Evolutionary conservation across 2,329 filamentous ascomycete genomes (phyloP).

Genomic region (Hypoxylon sp.): DNA sequence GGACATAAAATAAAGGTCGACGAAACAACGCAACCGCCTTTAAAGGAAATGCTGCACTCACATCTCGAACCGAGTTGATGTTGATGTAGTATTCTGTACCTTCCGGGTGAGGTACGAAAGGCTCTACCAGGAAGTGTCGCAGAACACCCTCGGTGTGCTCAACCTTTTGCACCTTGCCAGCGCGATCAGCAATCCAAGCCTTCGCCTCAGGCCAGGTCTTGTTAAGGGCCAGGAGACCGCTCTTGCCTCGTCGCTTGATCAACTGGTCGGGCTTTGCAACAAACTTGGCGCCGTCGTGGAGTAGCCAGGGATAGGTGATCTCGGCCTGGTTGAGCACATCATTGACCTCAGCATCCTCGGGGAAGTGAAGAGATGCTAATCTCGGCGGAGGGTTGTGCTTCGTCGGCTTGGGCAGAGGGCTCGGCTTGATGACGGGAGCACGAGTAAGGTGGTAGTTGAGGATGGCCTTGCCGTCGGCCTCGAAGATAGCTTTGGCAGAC

Average conservation of each 20-base stretch:
- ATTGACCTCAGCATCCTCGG: conserved; percentile 85
- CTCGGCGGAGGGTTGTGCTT: conserved; percentile 94
- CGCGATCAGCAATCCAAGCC: conserved; percentile 92
- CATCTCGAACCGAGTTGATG: conserved; percentile 99
- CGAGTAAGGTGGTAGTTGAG: conserved; percentile 99
- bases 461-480: conserved; percentile 99
- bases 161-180: conserved; percentile 91
- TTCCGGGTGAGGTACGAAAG: conserved; percentile 94
- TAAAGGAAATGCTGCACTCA: conserved; percentile 67
- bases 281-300: conserved; percentile 86
- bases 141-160: conserved; percentile 91
- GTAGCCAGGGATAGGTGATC: conserved; percentile 95
- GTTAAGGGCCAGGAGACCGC: conserved; percentile 94
- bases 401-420: conserved; percentile 83
- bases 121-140: conserved; percentile 97
- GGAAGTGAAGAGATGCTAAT: conserved; percentile 92
- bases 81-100: conserved; percentile 99
- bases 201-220: conserved; percentile 96
- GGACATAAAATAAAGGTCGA: conserved; percentile 37
- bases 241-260: conserved; percentile 99
- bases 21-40: conserved; percentile 23
- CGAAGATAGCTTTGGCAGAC: conserved; percentile 97
- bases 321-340: conserved; percentile 95
- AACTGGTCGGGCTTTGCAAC: conserved; percentile 99
- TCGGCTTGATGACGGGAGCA: conserved; percentile 96